Percentiles rank a stretch among this genome's conserved stretches.
Evolutionary conservation across 139 green algal species (phyloP).

Genomic region (Mesotaenium endlicherianum): DNA sequence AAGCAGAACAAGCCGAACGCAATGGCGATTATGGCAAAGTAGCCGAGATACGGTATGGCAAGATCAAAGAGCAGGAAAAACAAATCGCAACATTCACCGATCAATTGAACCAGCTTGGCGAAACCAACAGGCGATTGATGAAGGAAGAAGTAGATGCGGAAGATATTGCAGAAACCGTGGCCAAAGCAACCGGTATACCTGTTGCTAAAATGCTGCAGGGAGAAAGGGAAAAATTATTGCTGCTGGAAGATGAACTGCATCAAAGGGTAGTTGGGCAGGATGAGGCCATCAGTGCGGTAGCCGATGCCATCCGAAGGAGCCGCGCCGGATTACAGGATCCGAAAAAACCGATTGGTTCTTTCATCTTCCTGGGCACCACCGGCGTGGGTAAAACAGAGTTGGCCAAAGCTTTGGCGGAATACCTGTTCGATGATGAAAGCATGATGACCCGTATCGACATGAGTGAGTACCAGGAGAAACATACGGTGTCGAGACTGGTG

Average conservation of each 20-base stretch:
- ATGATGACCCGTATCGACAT: slow-evolving; percentile 75
- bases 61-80: no score
- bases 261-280: slow-evolving; percentile 67
- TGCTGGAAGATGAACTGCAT: slow-evolving; percentile 52
- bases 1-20: no score
- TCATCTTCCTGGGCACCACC: slow-evolving; percentile 86
- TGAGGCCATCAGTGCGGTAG: slow-evolving; percentile 63
- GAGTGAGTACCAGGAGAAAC: slow-evolving; percentile 64
- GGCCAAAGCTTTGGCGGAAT: slow-evolving; percentile 65
- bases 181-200: slow-evolving; percentile 72
- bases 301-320: slow-evolving; percentile 63
- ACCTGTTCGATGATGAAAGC: slow-evolving; percentile 41
- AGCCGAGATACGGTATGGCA: no score
- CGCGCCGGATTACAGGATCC: slow-evolving; percentile 63
- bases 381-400: slow-evolving; percentile 85
- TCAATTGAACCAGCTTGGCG: no score
- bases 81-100: no score
- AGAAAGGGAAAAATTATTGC: neutral
- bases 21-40: no score
- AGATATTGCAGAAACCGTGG: slow-evolving; percentile 93
- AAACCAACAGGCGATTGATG: no score
- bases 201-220: slow-evolving; percentile 68
- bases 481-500: slow-evolving; percentile 46
- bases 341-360: slow-evolving; percentile 55
- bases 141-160: slow-evolving; percentile 59